Evolutionary conservation across 805 yeast species (phyloP).

Genomic region (Candida taoyuanica): DNA sequence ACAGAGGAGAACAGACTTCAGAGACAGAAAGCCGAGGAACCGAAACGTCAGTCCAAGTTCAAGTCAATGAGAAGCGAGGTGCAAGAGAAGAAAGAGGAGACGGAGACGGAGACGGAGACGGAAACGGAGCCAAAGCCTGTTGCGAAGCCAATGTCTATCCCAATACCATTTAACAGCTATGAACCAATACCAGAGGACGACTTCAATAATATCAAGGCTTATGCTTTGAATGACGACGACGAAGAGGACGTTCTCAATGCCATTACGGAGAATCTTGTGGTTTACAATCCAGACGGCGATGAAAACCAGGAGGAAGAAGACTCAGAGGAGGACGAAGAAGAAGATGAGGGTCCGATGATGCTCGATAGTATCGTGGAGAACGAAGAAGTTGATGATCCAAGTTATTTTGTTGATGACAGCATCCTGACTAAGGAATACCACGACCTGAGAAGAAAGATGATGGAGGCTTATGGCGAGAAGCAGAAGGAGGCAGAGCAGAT

Average conservation of each 20-base stretch:
- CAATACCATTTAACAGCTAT: constrained; percentile 4
- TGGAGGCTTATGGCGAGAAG: constrained; percentile 24
- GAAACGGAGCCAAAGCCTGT: too few species aligned
- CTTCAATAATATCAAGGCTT: constrained; percentile 14
- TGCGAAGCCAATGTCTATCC: constrained; percentile 2
- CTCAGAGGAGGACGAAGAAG: constrained; percentile 32
- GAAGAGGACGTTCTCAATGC: constrained; percentile 21
- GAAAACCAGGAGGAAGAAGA: constrained; percentile 30
- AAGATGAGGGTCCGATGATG: constrained; percentile 36
- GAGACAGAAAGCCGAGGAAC: not conserved
- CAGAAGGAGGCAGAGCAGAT: constrained; percentile 4
- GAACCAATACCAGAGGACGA: constrained; percentile 11
- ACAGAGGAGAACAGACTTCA: not conserved
- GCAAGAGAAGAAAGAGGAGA: not conserved
- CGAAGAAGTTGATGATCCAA: constrained; percentile 29
- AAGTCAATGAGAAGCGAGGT: constrained; percentile 1
- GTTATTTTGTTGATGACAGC: constrained; percentile 26
- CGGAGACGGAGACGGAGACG: too few species aligned
- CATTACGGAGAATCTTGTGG: constrained; percentile 19
- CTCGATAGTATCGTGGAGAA: constrained; percentile 39
- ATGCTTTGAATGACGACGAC: constrained; percentile 19
- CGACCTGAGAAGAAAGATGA: constrained; percentile 28
- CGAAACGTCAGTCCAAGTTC: constrained; percentile 8
- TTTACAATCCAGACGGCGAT: constrained; percentile 28
- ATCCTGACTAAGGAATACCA: constrained; percentile 28